phyloP scores from a whole-genome alignment of 805 yeast genomes.

The Sugiyamaella valdiviana region DNA sequence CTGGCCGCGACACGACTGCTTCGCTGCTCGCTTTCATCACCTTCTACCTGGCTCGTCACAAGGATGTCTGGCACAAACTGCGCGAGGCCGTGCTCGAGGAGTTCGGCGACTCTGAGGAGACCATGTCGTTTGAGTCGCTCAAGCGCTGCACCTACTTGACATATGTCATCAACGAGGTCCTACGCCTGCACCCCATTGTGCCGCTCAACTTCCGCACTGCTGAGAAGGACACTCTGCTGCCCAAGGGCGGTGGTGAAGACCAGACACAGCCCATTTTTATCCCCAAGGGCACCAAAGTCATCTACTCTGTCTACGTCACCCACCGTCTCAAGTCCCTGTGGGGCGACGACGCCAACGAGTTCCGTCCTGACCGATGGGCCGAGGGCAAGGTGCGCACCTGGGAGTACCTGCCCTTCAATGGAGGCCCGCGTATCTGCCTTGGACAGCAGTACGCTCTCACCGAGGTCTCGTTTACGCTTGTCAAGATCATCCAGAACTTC shows the following conservation, averaged over 20 bases:
- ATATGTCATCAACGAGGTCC: slow-evolving; percentile 43
- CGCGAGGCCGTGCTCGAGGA: slow-evolving; percentile 36
- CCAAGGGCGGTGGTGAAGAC: slow-evolving; percentile 47
- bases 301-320: slow-evolving; percentile 37
- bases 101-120: slow-evolving; percentile 28
- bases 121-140: slow-evolving; percentile 40
- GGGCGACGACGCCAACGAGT: slow-evolving; percentile 37
- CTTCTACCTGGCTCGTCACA: slow-evolving; percentile 42
- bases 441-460: slow-evolving; percentile 54
- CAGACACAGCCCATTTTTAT: slow-evolving; percentile 36
- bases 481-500: slow-evolving; percentile 33
- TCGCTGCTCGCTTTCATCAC: slow-evolving; percentile 41
- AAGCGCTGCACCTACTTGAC: slow-evolving; percentile 44
- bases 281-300: slow-evolving; percentile 40
- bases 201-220: slow-evolving; percentile 46
- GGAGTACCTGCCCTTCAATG: slow-evolving; percentile 49
- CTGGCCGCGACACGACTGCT: slow-evolving; percentile 55
- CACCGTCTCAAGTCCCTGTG: slow-evolving; percentile 39
- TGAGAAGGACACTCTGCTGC: slow-evolving; percentile 42
- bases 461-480: slow-evolving; percentile 43
- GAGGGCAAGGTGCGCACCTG: slow-evolving; percentile 35
- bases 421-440: slow-evolving; percentile 51
- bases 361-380: slow-evolving; percentile 38
- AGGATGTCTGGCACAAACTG: slow-evolving; percentile 30
- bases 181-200: slow-evolving; percentile 48